phyloP scores from a whole-genome alignment of 1,139 yeast genomes.

The Yamadazyma sp. region DNA sequence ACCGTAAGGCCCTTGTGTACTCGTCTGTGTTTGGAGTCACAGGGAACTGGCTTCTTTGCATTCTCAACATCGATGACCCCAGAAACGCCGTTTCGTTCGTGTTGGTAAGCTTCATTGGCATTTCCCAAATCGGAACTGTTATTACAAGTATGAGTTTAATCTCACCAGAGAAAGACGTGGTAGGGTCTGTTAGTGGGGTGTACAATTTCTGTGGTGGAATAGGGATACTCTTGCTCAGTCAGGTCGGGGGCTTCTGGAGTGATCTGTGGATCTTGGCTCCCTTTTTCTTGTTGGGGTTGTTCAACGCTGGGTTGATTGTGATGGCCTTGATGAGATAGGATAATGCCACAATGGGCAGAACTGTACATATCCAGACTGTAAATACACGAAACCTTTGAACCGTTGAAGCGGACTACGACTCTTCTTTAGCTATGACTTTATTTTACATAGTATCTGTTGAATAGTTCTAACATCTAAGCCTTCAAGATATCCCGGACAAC shows the following conservation, averaged over 20 bases:
- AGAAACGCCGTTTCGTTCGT: constrained; percentile 32
- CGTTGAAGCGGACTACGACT: no score
- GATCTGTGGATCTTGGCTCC: constrained; percentile 62
- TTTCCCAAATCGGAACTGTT: constrained; percentile 58
- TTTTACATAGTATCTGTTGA: no score
- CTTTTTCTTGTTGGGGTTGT: constrained; percentile 51
- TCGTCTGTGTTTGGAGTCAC: constrained; percentile 43
- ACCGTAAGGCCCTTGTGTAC: constrained; percentile 19
- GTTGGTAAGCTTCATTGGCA: constrained; percentile 34
- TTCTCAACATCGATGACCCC: constrained; percentile 30
- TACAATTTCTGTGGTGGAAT: constrained; percentile 66
- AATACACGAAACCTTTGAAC: no score
- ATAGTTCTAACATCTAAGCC: no score
- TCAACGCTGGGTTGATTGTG: constrained; percentile 27
- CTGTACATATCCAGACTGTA: no score
- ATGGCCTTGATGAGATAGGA: neutral
- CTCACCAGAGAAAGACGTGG: constrained; percentile 30
- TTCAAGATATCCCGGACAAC: constrained; percentile 26
- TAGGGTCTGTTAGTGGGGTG: constrained; percentile 70
- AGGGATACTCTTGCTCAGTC: constrained; percentile 62
- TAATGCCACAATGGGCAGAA: no score
- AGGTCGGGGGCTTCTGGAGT: constrained; percentile 61
- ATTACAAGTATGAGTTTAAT: constrained; percentile 49
- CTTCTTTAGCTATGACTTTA: no score
- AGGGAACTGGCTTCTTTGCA: constrained; percentile 35